These are phyloP conservation scores for Lunasporangiospora selenospora DNA, from an alignment of 192 early-diverging fungal genomes.

Conservation along the genomic window DNA sequence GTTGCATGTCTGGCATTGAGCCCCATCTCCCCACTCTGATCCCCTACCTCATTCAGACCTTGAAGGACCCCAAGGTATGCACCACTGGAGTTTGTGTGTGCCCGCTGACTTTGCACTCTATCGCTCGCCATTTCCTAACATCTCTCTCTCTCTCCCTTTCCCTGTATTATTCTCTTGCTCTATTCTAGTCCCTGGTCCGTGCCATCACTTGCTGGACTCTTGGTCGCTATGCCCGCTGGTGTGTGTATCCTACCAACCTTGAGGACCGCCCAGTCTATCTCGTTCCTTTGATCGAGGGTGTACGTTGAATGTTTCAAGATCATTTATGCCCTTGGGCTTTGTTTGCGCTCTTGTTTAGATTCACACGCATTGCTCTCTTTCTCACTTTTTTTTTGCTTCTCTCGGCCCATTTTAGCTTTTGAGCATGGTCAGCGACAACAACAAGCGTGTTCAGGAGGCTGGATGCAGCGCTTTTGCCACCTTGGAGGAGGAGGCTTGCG, in stretches of 20 bases:
- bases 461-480: slow-evolving; percentile 97
- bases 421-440: slow-evolving; percentile 88
- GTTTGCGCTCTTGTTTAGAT: slow-evolving; percentile 2
- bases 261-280: slow-evolving; percentile 76
- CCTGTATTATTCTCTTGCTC: not conserved
- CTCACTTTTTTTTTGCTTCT: slow-evolving; percentile 7
- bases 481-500: slow-evolving; percentile 91
- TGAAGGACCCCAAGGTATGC: slow-evolving; percentile 79
- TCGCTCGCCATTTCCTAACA: not conserved
- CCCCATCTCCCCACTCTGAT: slow-evolving; percentile 87
- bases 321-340: not conserved
- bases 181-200: slow-evolving; percentile 82
- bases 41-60: slow-evolving; percentile 82
- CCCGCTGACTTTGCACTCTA: not conserved
- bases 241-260: slow-evolving; percentile 59
- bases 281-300: slow-evolving; percentile 81
- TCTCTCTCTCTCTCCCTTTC: not conserved
- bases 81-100: not conserved
- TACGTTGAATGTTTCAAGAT: slow-evolving; percentile 10
- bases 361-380: not conserved
- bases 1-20: slow-evolving; percentile 89
- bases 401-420: slow-evolving; percentile 53
- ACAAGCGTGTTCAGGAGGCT: slow-evolving; percentile 98
- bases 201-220: slow-evolving; percentile 99
- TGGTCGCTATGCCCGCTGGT: slow-evolving; percentile 91